Conservation (phyloP, 305 asterid genomes). For the Solanum hybrid region DNA sequence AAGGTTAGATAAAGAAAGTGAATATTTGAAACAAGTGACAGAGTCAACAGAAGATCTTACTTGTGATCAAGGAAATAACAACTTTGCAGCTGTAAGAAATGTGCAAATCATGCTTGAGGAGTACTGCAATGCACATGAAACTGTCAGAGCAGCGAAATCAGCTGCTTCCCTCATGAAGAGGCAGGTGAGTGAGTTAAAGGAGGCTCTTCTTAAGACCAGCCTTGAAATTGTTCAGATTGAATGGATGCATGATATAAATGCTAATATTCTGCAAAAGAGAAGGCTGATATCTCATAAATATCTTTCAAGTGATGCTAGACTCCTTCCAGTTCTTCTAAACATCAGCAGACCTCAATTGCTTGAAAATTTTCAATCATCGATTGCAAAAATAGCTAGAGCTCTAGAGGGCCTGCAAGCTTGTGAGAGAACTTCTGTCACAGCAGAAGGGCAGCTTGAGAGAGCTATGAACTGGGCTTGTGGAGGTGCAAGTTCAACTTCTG, state of each 20-base stretch:
- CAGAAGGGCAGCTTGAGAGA: conserved; percentile 99
- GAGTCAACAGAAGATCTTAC: conserved; percentile 38
- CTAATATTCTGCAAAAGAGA: conserved; percentile 53
- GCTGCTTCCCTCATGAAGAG: conserved; percentile 78
- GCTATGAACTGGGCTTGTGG: conserved; percentile 99
- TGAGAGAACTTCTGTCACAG: conserved; percentile 69
- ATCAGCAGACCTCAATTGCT: conserved; percentile 70
- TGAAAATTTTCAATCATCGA: conserved; percentile 64
- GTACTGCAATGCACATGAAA: conserved; percentile 86
- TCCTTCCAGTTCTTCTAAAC: conserved; percentile 56
- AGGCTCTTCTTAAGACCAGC: conserved; percentile 65
- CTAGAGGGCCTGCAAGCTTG: conserved; percentile 74
- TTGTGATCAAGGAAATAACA: conserved; percentile 28
- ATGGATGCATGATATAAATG: conserved; percentile 75
- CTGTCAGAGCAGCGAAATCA: conserved; percentile 79
- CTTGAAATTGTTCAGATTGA: conserved; percentile 83
- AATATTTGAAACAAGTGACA: conserved; percentile 42
- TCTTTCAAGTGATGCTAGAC: conserved; percentile 46
- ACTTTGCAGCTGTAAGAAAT: conserved; percentile 35
- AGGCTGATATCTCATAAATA: conserved; percentile 52
- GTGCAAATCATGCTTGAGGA: conserved; percentile 80
- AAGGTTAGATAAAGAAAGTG: conserved; percentile 58
- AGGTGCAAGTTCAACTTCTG: conserved; percentile 62
- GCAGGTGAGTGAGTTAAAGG: conserved; percentile 73
- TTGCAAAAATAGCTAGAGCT: conserved; percentile 66